phyloP scores from a whole-genome alignment of 345 rosid genomes.

The Salix caprea region DNA sequence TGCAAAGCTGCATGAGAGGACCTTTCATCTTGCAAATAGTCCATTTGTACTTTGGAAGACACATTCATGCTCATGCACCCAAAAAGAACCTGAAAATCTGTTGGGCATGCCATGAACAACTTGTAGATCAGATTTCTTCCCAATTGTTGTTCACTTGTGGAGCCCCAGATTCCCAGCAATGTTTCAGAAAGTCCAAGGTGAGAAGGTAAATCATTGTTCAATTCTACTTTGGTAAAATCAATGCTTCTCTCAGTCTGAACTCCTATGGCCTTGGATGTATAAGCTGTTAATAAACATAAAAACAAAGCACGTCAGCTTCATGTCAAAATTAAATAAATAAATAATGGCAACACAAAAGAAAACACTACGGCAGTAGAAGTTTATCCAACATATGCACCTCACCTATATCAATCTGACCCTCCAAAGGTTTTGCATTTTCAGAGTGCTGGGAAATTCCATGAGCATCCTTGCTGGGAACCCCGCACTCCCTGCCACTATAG shows the following conservation, averaged over 20 bases:
- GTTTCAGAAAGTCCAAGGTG: constrained; percentile 40
- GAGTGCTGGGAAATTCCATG: constrained; percentile 13
- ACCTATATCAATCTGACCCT: constrained; percentile 30
- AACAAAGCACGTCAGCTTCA: not conserved
- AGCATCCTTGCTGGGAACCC: constrained; percentile 15
- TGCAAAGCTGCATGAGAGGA: constrained; percentile 24
- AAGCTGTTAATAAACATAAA: constrained; percentile 30
- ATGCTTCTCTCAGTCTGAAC: constrained; percentile 52
- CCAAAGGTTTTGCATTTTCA: constrained; percentile 23
- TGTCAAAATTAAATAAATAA: not conserved
- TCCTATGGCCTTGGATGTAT: constrained; percentile 54
- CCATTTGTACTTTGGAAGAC: constrained; percentile 25
- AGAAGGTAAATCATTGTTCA: constrained; percentile 20
- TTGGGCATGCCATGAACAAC: constrained; percentile 52
- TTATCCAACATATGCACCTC: constrained; percentile 9
- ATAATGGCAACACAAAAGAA: not conserved
- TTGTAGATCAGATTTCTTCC: constrained; percentile 52
- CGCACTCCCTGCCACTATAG: constrained; percentile 35
- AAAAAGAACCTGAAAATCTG: constrained; percentile 59
- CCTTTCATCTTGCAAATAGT: constrained; percentile 22
- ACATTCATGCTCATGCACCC: constrained; percentile 37
- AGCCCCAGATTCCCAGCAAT: constrained; percentile 60
- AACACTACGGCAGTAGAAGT: not conserved
- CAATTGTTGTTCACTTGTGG: constrained; percentile 33
- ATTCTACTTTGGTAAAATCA: constrained; percentile 8